A percentile compares a stretch with the other conserved stretches of the same genome.
These are phyloP conservation scores for Albizia julibrissin DNA, from an alignment of 306 rosid species.

Conservation along the genomic window DNA sequence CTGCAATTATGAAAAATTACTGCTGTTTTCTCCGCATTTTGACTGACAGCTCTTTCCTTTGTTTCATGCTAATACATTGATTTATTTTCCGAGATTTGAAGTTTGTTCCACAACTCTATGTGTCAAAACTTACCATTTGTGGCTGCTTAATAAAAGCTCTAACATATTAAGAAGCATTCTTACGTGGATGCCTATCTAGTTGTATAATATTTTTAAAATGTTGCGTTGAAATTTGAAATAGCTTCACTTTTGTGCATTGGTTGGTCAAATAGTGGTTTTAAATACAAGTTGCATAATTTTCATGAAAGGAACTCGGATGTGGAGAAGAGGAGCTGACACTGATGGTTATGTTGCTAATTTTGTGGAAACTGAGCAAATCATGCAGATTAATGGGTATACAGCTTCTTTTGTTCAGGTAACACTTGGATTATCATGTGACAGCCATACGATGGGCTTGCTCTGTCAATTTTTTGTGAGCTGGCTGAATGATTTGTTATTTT, in stretches of 20 bases:
- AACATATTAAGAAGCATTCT: not conserved
- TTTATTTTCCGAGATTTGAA: conserved; percentile 22
- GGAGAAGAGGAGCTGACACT: conserved; percentile 93
- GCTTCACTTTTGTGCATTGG: conserved; percentile 19
- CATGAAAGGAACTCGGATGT: conserved; percentile 81
- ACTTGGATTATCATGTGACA: conserved; percentile 14
- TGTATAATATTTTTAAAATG: not conserved
- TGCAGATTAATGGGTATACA: conserved; percentile 69
- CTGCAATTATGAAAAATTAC: conserved; percentile 15
- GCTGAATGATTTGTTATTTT: conserved; percentile 2
- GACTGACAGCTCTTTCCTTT: not conserved
- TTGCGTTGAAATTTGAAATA: not conserved
- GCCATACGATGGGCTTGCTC: conserved; percentile 22
- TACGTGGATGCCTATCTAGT: not conserved
- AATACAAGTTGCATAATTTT: conserved; percentile 34
- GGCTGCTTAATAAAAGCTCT: conserved; percentile 27
- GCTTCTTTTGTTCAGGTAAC: conserved; percentile 85
- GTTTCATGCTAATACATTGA: conserved; percentile 8
- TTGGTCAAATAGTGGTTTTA: conserved; percentile 25
- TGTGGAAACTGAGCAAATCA: conserved; percentile 80
- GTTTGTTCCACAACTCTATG: not conserved
- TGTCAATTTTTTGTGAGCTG: conserved; percentile 4
- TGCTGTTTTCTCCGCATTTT: not conserved
- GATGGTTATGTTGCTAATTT: conserved; percentile 90
- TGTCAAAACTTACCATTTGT: conserved; percentile 27